Base-by-base conservation (phyloP, 2,329 filamentous ascomycete species). In the Trichoderma atroviride region DNA sequence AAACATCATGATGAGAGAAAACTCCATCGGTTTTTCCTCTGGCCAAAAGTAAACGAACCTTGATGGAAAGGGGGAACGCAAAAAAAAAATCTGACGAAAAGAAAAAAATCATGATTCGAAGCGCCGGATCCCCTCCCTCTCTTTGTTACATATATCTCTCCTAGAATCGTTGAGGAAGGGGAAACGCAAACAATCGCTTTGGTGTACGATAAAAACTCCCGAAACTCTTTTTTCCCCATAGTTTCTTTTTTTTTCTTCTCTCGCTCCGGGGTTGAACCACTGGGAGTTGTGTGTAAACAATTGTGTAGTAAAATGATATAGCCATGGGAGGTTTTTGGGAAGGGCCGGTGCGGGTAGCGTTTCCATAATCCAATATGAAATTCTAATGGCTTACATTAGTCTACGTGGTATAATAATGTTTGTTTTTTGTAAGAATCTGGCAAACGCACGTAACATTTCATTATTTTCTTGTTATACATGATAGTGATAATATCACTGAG, bases 271-370 rank as follows among this genome's bases (percentile, higher is more conserved):
- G 47, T 53, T 27, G 31, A 53, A 53, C 14, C 55, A 47, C 50
- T 76, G 72, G 78, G 78, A 79, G 79, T 80, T 76, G 76, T 80
- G 77, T 82, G 80, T 81, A 80, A 81, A 80, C 77, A 79, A 73
- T 52, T 74, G 73, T 77, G 78, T 74, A 76, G 76, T 78, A 24
- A 74, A 75, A 74, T 72, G 73, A 76, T 72, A 70, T 72, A 72
- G 72, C 73, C 70, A 74, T 74, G 72, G 76, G 69, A 68, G 71
- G 73, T 74, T 75, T 75, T 75, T 75, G 73, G 75, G 75, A 75
- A 77, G 76, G 55, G 73, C 74, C 71, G 74, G 75, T 75, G 73
- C 73, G 74, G 74, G 77, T 72, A 75, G 75, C 71, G 73, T 74
- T 75, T 74, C 72, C 73, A 74, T 73, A 74, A 74, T 74, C 74